Base-by-base conservation (phyloP, 176 grass and related monocot species). In the Carex scoparia region DNA sequence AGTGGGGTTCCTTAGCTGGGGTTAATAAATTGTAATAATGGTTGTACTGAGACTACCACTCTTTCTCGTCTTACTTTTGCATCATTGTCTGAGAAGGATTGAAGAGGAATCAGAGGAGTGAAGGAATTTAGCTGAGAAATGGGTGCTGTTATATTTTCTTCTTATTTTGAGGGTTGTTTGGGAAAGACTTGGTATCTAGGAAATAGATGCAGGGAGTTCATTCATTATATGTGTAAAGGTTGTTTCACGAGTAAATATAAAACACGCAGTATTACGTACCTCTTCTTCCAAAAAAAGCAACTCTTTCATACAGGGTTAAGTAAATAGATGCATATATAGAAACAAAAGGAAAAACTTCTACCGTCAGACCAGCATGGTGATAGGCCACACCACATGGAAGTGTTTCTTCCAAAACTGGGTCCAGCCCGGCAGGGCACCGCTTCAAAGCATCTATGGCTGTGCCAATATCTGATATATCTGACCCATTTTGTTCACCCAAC, bases 341-440 rank as follows among this genome's bases (percentile, higher is more conserved):
- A 78, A 57, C 12, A 78, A 57, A 35, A 15, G 61, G 1, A 65
- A 82, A 79, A 32, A 79, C 74, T 74, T 65, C 15, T 92, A 98
- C 95, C 89, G 95, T 98, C 37, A 98, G 91, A 77, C 95, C 95
- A 86, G 95, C 95, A 91, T 98, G 95, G 84, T 98, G 95, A 81
- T 93, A 98, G 72, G 95, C 95, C 87, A 98, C 92, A 85, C 95
- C 95, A 90, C 69, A 91, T 57, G 95, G 89, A 73, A 98, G 82
- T 64, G 92, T 94, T 87, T 98, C 89, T 89, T 90, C 95, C 79
- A 98, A 91, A 90, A 93, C 86, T 67, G 91, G 92, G 84, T 98
- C 95, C 67, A 98, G 83, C 59, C 95, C 95, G 86, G 91, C 89
- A 90, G 95, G 91, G 55, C 86, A 89, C 63, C 92, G 90, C 74